Conservation (phyloP, 192 early-diverging fungal species). For the Coemansia guatemalensis region DNA sequence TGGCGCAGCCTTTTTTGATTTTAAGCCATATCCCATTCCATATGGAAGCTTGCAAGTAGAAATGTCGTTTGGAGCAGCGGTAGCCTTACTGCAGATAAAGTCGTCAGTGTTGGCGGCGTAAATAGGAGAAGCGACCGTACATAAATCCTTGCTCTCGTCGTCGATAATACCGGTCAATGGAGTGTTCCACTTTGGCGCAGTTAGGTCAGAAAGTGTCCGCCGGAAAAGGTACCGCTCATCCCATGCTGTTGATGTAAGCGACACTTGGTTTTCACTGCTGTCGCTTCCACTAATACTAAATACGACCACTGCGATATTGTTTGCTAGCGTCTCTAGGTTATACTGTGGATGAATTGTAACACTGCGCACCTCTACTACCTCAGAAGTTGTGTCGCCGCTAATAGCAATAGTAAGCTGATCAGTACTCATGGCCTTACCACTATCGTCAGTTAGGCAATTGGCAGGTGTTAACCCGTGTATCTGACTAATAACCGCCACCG, state of each 20-base stretch:
- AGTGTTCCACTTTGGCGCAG: slow-evolving; percentile 16
- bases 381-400: slow-evolving; percentile 10
- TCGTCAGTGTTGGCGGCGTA: slow-evolving; percentile 30
- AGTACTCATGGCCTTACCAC: background rate
- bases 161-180: slow-evolving; percentile 2
- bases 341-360: slow-evolving; percentile 26
- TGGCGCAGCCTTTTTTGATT: slow-evolving; percentile 11
- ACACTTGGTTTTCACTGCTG: background rate
- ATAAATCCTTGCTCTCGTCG: slow-evolving; percentile 13
- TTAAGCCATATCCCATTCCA: slow-evolving; percentile 29
- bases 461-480: slow-evolving; percentile 30
- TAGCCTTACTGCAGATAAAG: slow-evolving; percentile 26
- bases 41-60: slow-evolving; percentile 31
- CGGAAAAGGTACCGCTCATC: slow-evolving; percentile 20
- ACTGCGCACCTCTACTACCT: slow-evolving; percentile 4
- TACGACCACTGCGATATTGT: slow-evolving; percentile 38
- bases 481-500: slow-evolving; percentile 15
- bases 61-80: background rate
- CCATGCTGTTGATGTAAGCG: slow-evolving; percentile 10
- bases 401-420: slow-evolving; percentile 20
- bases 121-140: slow-evolving; percentile 23
- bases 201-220: slow-evolving; percentile 11
- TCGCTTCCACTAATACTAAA: slow-evolving; percentile 11
- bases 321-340: slow-evolving; percentile 24
- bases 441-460: slow-evolving; percentile 19